A percentile compares a stretch with the other conserved stretches of the same genome.
Conservation (phyloP, 805 yeast genomes). For the Kodamaea neixiangensis region DNA sequence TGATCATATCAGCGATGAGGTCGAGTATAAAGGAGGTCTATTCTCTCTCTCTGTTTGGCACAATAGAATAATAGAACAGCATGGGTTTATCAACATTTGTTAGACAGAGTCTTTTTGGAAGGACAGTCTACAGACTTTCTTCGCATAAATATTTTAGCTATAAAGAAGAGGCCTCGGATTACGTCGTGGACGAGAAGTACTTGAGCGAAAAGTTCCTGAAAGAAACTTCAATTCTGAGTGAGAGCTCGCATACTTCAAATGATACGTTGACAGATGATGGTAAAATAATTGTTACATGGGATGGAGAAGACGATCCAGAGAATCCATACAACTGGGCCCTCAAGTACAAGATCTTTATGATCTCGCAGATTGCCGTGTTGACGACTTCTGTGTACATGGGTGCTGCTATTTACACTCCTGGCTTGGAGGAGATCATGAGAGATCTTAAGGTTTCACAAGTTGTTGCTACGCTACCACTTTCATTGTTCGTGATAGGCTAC, state of each 20-base stretch:
- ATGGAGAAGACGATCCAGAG: constrained; percentile 52
- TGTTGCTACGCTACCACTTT: constrained; percentile 51
- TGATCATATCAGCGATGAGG: no score
- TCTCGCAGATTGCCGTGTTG: constrained; percentile 42
- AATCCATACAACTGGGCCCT: constrained; percentile 60
- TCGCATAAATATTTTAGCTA: constrained; percentile 21
- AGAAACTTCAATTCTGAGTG: not conserved
- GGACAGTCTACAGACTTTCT: constrained; percentile 27
- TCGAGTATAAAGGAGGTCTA: no score
- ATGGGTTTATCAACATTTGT: constrained; percentile 14
- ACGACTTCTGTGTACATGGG: constrained; percentile 57
- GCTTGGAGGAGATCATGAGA: constrained; percentile 42
- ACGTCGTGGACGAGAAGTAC: constrained; percentile 35
- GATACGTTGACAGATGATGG: not conserved
- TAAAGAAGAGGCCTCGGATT: constrained; percentile 30
- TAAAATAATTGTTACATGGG: constrained; percentile 29
- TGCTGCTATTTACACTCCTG: constrained; percentile 59
- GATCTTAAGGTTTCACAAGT: constrained; percentile 48
- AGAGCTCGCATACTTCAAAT: not conserved
- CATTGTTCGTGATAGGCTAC: constrained; percentile 59
- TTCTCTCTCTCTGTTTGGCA: no score
- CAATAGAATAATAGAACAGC: not conserved
- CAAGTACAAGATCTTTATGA: constrained; percentile 38
- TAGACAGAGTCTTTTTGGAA: constrained; percentile 28
- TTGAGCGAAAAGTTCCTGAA: constrained; percentile 5